phyloP scores from a whole-genome alignment of 768 basidiomycete species.

The Rhodotorula graminis region DNA sequence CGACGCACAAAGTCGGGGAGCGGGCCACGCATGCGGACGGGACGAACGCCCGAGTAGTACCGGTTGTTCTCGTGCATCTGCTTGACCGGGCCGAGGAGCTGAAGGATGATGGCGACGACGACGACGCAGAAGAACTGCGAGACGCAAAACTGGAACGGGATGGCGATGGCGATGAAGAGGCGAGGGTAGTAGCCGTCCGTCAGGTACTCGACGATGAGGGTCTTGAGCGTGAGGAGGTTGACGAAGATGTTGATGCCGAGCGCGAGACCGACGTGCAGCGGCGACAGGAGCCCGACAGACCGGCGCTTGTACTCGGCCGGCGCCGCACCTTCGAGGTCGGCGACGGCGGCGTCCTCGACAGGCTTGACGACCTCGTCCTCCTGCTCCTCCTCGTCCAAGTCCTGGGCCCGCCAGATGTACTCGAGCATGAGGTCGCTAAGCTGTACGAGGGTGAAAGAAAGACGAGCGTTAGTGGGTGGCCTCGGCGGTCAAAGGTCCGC shows the following conservation, averaged over 20 bases:
- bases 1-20: constrained; percentile 10
- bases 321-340: background rate
- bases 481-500: no score
- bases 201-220: constrained; percentile 12
- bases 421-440: constrained; percentile 22
- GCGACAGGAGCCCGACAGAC: constrained; percentile 13
- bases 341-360: background rate
- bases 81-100: constrained; percentile 21
- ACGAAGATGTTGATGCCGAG: constrained; percentile 30
- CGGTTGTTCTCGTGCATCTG: constrained; percentile 25
- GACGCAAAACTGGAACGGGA: constrained; percentile 27
- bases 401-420: constrained; percentile 28
- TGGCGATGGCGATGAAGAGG: constrained; percentile 22
- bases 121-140: constrained; percentile 30
- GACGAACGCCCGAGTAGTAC: constrained; percentile 15
- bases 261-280: constrained; percentile 24
- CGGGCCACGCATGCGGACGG: constrained; percentile 18
- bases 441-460: background rate
- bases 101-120: constrained; percentile 23
- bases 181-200: constrained; percentile 25
- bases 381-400: constrained; percentile 4
- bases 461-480: no score
- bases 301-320: background rate
- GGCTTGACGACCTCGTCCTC: constrained; percentile 4
- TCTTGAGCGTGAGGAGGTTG: constrained; percentile 8